Evolutionary conservation across 2,329 filamentous ascomycete species (phyloP).

Genomic region (Anisogramma anomala): DNA sequence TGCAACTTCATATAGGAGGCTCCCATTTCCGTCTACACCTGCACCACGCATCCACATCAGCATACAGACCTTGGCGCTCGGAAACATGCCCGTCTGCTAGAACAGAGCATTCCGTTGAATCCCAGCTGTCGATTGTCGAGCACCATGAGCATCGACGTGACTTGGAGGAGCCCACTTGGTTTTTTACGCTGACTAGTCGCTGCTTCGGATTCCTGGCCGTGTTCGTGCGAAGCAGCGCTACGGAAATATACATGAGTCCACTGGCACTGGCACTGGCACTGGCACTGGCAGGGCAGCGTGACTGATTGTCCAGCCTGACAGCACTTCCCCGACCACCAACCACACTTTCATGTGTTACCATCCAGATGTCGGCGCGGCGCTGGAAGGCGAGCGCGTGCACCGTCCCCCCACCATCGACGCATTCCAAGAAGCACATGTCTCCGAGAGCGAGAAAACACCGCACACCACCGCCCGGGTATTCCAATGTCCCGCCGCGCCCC

Average conservation of each 20-base stretch:
- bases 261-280: too few species aligned
- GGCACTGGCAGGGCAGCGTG: too few species aligned
- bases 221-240: neutral
- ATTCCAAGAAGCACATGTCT: neutral
- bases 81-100: neutral
- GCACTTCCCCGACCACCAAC: too few species aligned
- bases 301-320: too few species aligned
- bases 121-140: too few species aligned
- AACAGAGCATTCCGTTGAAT: too few species aligned
- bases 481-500: slow-evolving; percentile 66
- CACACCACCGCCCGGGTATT: slow-evolving; percentile 48
- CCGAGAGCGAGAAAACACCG: slow-evolving; percentile 4
- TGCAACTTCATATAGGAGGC: too few species aligned
- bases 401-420: neutral
- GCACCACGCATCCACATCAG: too few species aligned
- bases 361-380: slow-evolving; percentile 4
- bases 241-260: neutral
- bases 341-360: slow-evolving; percentile 11
- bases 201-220: neutral
- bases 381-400: slow-evolving; percentile 3
- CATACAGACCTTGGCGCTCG: too few species aligned
- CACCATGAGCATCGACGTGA: slow-evolving; percentile 5
- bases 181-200: neutral
- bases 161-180: neutral
- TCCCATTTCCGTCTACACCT: too few species aligned